These are phyloP conservation scores for Sextonia rubra DNA, from an alignment of 164 flowering plant genomes.

Conservation along the genomic window DNA sequence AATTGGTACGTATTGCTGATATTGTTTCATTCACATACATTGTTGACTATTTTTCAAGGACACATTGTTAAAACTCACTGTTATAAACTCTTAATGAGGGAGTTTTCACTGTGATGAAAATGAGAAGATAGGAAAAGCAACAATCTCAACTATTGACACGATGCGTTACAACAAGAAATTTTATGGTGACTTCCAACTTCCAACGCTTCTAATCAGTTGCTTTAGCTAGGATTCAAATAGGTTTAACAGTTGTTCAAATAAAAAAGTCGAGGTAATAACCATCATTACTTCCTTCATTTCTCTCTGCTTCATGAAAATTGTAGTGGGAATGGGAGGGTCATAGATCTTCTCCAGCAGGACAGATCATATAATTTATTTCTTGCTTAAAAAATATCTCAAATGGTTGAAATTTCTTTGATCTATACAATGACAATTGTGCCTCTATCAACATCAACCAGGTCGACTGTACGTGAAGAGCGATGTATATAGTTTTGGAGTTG, in stretches of 20 bases:
- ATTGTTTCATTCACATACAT: no score
- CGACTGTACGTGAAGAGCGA: slow-evolving; percentile 89
- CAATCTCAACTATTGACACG: background rate
- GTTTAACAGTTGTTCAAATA: no score
- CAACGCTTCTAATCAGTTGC: no score
- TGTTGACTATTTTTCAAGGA: background rate
- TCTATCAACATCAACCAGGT: slow-evolving; percentile 34
- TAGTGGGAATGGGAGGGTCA: no score
- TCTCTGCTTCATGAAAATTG: no score
- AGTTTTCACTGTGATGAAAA: background rate
- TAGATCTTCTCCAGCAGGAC: no score
- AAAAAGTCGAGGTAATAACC: no score
- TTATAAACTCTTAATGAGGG: background rate
- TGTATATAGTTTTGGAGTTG: slow-evolving; percentile 85
- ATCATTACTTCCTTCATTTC: no score
- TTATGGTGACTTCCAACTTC: no score
- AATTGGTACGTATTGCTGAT: no score
- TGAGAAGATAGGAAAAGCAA: background rate
- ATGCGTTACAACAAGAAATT: no score
- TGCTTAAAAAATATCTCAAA: background rate
- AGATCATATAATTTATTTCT: background rate
- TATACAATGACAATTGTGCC: background rate
- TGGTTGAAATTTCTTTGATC: background rate
- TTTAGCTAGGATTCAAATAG: no score
- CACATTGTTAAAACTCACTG: background rate